phyloP scores from a whole-genome alignment of 306 rosid species.

The Astragalus membranaceus region DNA sequence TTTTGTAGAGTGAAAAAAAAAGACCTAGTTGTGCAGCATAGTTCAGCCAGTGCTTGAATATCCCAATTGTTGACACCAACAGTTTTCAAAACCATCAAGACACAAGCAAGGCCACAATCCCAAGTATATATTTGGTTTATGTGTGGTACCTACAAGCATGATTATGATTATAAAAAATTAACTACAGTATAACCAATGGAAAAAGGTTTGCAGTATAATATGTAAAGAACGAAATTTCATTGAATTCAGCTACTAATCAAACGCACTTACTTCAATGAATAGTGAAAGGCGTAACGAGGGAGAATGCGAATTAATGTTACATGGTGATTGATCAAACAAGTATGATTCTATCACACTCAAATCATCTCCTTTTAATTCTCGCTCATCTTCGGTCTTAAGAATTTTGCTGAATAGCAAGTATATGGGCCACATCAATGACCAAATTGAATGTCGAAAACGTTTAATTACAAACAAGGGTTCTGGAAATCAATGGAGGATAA shows the following conservation, averaged over 20 bases:
- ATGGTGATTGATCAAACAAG: conserved; percentile 31
- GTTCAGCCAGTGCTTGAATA: conserved; percentile 55
- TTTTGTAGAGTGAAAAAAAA: conserved; percentile 3
- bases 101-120: conserved; percentile 99
- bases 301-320: conserved; percentile 27
- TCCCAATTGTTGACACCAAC: conserved; percentile 47
- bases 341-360: conserved; percentile 41
- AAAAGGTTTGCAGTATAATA: neutral
- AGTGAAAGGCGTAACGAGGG: conserved; percentile 37
- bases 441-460: conserved; percentile 12
- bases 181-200: conserved; percentile 8
- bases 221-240: conserved; percentile 1
- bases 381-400: conserved; percentile 47
- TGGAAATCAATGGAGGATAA: neutral
- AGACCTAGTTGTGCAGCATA: conserved; percentile 79
- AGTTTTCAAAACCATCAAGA: conserved; percentile 66
- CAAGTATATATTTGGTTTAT: conserved; percentile 74
- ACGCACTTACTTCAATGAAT: conserved; percentile 59
- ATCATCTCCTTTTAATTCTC: conserved; percentile 33
- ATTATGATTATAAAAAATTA: conserved; percentile 13
- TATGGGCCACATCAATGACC: conserved; percentile 79
- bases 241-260: neutral
- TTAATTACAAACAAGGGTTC: conserved; percentile 17
- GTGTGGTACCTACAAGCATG: conserved; percentile 73
- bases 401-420: conserved; percentile 61